Percentiles rank a stretch among this genome's conserved stretches.
These are phyloP conservation scores for Raphidocelis subcapitata DNA, from an alignment of 139 green algal species.

Conservation along the genomic window DNA sequence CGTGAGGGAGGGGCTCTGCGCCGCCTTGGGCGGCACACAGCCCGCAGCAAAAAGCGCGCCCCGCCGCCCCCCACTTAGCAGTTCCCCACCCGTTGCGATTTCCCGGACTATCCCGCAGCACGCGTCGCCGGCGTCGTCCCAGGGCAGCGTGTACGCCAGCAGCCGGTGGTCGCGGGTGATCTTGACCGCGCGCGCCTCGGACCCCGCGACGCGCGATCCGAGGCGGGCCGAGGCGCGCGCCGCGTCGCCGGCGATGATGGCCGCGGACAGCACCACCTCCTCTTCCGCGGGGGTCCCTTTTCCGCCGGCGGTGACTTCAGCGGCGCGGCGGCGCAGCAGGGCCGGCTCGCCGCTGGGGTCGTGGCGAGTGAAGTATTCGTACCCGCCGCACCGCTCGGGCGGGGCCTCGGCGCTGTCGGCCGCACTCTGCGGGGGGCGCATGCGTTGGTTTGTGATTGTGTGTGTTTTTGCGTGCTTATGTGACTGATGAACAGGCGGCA, in stretches of 20 bases:
- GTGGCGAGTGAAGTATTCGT: constrained; percentile 1
- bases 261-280: constrained; percentile 8
- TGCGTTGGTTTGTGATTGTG: no score
- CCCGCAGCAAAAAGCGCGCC: no score
- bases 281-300: neutral
- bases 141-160: constrained; percentile 37
- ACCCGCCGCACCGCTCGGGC: constrained; percentile 25
- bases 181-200: constrained; percentile 28
- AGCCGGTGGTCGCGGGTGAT: constrained; percentile 33
- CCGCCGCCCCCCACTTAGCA: no score
- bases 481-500: neutral
- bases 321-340: neutral
- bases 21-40: neutral
- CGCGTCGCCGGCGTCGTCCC: neutral
- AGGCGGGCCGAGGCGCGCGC: neutral
- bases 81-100: constrained; percentile 25
- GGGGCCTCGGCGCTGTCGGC: no score
- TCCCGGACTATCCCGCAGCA: constrained; percentile 29
- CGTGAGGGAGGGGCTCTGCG: neutral
- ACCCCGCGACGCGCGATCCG: neutral
- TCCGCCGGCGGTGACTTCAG: neutral
- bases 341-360: constrained; percentile 19
- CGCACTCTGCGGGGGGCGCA: no score
- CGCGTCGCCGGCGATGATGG: constrained; percentile 10
- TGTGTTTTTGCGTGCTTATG: no score